phyloP scores from a whole-genome alignment of 768 basidiomycete species.

The Pulveroboletus sp. region DNA sequence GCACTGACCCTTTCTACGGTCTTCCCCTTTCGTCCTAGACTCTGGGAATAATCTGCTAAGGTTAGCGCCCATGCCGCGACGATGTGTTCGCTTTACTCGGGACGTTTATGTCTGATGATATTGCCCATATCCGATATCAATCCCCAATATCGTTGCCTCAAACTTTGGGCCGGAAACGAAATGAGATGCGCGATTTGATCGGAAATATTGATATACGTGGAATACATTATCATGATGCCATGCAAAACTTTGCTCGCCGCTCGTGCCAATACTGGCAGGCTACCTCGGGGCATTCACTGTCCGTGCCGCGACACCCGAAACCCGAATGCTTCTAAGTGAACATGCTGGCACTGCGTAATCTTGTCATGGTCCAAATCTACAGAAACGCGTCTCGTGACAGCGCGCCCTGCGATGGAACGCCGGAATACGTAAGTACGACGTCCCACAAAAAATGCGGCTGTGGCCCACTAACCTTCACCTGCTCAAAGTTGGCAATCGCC shows the following conservation, averaged over 20 bases:
- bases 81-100: constrained; percentile 1
- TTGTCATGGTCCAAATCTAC: no score
- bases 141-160: constrained; percentile 16
- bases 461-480: constrained; percentile 66
- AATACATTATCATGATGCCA: constrained; percentile 22
- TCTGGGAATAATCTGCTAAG: constrained; percentile 10
- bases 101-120: constrained; percentile 24
- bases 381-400: constrained; percentile 55
- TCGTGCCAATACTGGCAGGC: no score
- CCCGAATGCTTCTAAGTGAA: constrained; percentile 11
- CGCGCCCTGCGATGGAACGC: constrained; percentile 36
- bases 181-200: constrained; percentile 19
- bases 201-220: constrained; percentile 22
- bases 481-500: constrained; percentile 82
- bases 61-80: constrained; percentile 17
- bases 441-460: background rate
- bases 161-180: constrained; percentile 13
- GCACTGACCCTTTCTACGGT: constrained; percentile 2
- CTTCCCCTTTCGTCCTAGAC: constrained; percentile 15
- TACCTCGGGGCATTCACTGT: background rate
- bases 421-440: constrained; percentile 26
- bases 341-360: no score
- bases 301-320: background rate
- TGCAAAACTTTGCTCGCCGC: no score
- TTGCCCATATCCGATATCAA: constrained; percentile 16